A percentile compares a stretch with the other conserved stretches of the same genome.
These are phyloP conservation scores for Diutina sp. DNA, from an alignment of 1,139 yeast genomes.

Conservation along the genomic window DNA sequence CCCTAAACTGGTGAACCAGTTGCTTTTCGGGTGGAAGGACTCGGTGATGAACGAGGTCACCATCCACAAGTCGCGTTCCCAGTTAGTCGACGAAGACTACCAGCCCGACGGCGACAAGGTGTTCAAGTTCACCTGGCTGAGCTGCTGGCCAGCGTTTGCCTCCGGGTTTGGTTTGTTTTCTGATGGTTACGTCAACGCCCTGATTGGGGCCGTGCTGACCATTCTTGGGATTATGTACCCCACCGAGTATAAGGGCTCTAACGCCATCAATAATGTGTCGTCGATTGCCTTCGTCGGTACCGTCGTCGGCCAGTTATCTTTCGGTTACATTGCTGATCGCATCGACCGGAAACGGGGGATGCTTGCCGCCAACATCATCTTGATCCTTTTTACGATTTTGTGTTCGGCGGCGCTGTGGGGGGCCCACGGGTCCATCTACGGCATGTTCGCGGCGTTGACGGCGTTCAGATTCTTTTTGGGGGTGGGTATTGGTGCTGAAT, in stretches of 20 bases:
- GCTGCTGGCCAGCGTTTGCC: slow-evolving; percentile 63
- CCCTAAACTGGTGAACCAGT: slow-evolving; percentile 27
- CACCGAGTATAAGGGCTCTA: slow-evolving; percentile 41
- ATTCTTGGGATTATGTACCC: slow-evolving; percentile 59
- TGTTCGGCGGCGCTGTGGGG: slow-evolving; percentile 73
- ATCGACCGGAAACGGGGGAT: slow-evolving; percentile 71
- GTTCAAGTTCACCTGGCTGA: neutral
- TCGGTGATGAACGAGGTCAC: slow-evolving; percentile 25
- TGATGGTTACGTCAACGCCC: slow-evolving; percentile 83
- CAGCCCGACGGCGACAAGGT: slow-evolving; percentile 6
- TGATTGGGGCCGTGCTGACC: slow-evolving; percentile 65
- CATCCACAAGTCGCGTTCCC: slow-evolving; percentile 10
- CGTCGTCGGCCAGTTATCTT: slow-evolving; percentile 71
- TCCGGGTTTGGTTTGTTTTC: slow-evolving; percentile 89
- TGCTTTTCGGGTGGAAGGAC: slow-evolving; percentile 26
- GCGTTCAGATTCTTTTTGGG: slow-evolving; percentile 81
- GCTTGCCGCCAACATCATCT: slow-evolving; percentile 59
- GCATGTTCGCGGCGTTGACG: slow-evolving; percentile 72
- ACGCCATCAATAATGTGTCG: slow-evolving; percentile 65
- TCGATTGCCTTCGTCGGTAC: slow-evolving; percentile 91
- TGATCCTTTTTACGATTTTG: slow-evolving; percentile 57
- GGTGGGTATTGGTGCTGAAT: slow-evolving; percentile 79
- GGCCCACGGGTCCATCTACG: slow-evolving; percentile 34
- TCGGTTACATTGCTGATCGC: slow-evolving; percentile 73
- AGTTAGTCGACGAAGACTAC: neutral